A percentile compares a stretch with the other conserved stretches of the same genome.
Conservation (phyloP, 495 filamentous ascomycete species). For the Lasiosphaeria hispida region DNA sequence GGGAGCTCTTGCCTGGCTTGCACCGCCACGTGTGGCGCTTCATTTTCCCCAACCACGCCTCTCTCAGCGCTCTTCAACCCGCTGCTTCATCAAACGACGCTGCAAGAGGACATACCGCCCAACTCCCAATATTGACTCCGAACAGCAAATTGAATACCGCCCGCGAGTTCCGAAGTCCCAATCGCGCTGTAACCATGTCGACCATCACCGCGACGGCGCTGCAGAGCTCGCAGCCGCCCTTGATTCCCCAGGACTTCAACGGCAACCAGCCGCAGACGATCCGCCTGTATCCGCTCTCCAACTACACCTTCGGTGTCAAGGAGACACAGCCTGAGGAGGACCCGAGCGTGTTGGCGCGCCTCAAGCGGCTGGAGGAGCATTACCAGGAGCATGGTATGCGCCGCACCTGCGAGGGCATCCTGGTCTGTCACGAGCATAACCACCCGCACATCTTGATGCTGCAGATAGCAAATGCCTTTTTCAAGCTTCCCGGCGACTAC, state of each 20-base stretch:
- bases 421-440: slow-evolving; percentile 98
- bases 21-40: too few relatives aligned
- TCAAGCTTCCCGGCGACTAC: slow-evolving; percentile 97
- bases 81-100: too few relatives aligned
- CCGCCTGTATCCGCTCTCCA: slow-evolving; percentile 90
- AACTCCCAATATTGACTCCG: too few relatives aligned
- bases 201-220: slow-evolving; percentile 67
- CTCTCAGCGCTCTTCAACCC: too few relatives aligned
- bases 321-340: slow-evolving; percentile 98
- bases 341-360: slow-evolving; percentile 85
- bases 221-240: slow-evolving; percentile 73
- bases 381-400: slow-evolving; percentile 92
- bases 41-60: too few relatives aligned
- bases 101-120: too few relatives aligned
- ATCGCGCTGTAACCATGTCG: slow-evolving; percentile 56
- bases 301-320: slow-evolving; percentile 98
- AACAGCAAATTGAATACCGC: too few relatives aligned
- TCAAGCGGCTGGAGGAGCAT: slow-evolving; percentile 91
- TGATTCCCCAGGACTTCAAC: slow-evolving; percentile 78
- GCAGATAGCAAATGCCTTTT: slow-evolving; percentile 98
- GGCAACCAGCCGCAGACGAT: slow-evolving; percentile 87
- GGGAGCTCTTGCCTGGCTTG: too few relatives aligned
- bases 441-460: slow-evolving; percentile 98
- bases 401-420: slow-evolving; percentile 90
- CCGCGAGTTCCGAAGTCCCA: too few relatives aligned